A percentile compares a stretch with the other conserved stretches of the same genome.
Evolutionary conservation across 208 protist genomes (phyloP).

Genomic region (Trypanosoma vivax): DNA sequence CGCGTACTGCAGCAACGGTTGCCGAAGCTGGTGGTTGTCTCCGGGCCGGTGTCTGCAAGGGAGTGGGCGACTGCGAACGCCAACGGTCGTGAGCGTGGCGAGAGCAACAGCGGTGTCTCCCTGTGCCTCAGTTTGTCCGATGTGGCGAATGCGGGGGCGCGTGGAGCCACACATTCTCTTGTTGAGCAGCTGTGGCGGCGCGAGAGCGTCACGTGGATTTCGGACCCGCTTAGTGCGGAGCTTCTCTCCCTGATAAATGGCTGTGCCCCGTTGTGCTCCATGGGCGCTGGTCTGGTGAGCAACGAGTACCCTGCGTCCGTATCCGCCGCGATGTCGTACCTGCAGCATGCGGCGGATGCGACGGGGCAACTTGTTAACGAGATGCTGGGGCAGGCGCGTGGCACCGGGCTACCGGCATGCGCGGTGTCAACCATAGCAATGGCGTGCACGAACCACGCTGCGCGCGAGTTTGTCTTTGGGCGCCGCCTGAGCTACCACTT

Average conservation of each 20-base stretch:
- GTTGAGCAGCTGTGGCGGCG: conserved; percentile 33
- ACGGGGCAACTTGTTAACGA: conserved; percentile 37
- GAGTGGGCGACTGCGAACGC: conserved; percentile 51
- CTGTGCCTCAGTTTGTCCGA: conserved; percentile 33
- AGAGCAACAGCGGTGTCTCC: conserved; percentile 24
- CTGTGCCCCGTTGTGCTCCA: conserved; percentile 62
- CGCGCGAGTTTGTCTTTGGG: conserved; percentile 75
- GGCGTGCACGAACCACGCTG: conserved; percentile 49
- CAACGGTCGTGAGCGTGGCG: background rate
- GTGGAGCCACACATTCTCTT: conserved; percentile 12
- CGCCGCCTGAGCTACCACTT: conserved; percentile 76
- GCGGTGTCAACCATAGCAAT: conserved; percentile 40
- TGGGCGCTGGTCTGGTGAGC: conserved; percentile 81
- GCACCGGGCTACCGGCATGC: conserved; percentile 44
- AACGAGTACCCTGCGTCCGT: conserved; percentile 59
- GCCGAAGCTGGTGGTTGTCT: conserved; percentile 37
- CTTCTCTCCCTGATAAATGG: conserved; percentile 64
- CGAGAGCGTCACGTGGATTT: conserved; percentile 53
- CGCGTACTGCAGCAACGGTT: background rate
- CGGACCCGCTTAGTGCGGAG: conserved; percentile 23
- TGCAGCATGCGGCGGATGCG: conserved; percentile 54
- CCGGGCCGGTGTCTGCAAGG: conserved; percentile 52
- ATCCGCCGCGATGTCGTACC: conserved; percentile 57
- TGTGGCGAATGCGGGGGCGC: conserved; percentile 7
- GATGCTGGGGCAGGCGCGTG: conserved; percentile 14